Evolutionary conservation across 331 rosid species (phyloP).

Genomic region (Rosa hybrid): DNA sequence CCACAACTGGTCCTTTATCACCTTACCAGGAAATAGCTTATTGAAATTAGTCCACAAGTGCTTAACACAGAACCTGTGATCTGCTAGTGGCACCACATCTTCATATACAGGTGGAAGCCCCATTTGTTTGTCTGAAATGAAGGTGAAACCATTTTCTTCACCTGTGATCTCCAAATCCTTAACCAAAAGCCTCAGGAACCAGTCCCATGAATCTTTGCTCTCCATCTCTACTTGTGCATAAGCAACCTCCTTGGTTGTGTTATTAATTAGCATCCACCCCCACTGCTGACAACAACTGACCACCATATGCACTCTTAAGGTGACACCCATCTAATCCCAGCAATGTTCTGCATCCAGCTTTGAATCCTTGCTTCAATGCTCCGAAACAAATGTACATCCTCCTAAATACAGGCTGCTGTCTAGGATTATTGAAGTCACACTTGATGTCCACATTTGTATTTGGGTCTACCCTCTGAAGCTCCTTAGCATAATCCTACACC

Average conservation of each 20-base stretch:
- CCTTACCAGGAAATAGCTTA: not conserved
- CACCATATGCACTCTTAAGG: not conserved
- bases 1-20: not conserved
- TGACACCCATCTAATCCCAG: not conserved
- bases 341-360: not conserved
- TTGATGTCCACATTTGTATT: not conserved
- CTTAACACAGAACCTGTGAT: not conserved
- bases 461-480: not conserved
- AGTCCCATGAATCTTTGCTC: too few relatives aligned
- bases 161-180: not conserved
- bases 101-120: not conserved
- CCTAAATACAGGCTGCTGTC: not conserved
- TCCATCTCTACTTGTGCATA: too few relatives aligned
- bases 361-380: not conserved
- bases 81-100: not conserved
- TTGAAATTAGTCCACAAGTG: not conserved
- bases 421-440: not conserved
- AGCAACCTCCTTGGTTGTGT: too few relatives aligned
- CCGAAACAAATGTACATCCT: not conserved
- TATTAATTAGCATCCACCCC: not conserved
- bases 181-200: too few relatives aligned
- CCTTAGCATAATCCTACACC: not conserved
- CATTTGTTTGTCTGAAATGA: not conserved
- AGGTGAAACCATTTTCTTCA: not conserved
- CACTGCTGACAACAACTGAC: not conserved